Conservation (phyloP, 2,329 filamentous ascomycete species). For the Epichloe coenophiala region DNA sequence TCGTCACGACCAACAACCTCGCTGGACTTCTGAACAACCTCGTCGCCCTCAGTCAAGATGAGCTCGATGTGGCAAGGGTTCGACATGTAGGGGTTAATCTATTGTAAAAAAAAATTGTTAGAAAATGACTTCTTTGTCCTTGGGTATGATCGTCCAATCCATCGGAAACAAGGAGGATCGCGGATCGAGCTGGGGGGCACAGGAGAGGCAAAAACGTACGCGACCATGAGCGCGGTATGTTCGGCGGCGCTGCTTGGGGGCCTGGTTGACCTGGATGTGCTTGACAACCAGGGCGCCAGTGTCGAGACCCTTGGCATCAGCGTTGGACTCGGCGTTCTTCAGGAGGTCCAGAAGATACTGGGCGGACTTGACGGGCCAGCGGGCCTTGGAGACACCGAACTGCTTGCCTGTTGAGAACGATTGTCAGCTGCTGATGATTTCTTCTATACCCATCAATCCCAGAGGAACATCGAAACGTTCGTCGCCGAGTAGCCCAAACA, state of each 20-base stretch:
- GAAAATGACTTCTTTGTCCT: slow-evolving; percentile 8
- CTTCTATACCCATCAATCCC: too few relatives aligned
- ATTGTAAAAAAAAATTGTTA: slow-evolving; percentile 7
- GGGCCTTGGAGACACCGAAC: slow-evolving; percentile 94
- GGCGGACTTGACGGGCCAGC: slow-evolving; percentile 99
- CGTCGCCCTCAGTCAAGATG: slow-evolving; percentile 95
- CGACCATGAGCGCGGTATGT: slow-evolving; percentile 99
- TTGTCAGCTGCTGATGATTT: slow-evolving; percentile 12
- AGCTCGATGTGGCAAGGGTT: slow-evolving; percentile 99
- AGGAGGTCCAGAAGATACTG: slow-evolving; percentile 95
- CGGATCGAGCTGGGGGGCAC: background rate
- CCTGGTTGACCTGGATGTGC: slow-evolving; percentile 99
- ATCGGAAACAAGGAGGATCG: background rate
- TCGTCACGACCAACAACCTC: slow-evolving; percentile 60
- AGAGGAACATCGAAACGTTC: background rate
- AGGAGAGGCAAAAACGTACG: slow-evolving; percentile 48
- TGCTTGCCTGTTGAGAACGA: slow-evolving; percentile 65
- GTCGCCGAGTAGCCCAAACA: background rate
- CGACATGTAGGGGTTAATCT: slow-evolving; percentile 99
- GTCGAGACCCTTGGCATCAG: slow-evolving; percentile 93
- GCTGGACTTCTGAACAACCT: slow-evolving; percentile 87
- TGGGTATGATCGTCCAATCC: background rate
- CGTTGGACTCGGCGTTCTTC: slow-evolving; percentile 95
- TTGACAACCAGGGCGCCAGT: slow-evolving; percentile 96
- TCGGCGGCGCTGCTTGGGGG: slow-evolving; percentile 95